Evolutionary conservation across 2,329 filamentous ascomycete species (phyloP).

Genomic region (Trichoderma lentiforme): DNA sequence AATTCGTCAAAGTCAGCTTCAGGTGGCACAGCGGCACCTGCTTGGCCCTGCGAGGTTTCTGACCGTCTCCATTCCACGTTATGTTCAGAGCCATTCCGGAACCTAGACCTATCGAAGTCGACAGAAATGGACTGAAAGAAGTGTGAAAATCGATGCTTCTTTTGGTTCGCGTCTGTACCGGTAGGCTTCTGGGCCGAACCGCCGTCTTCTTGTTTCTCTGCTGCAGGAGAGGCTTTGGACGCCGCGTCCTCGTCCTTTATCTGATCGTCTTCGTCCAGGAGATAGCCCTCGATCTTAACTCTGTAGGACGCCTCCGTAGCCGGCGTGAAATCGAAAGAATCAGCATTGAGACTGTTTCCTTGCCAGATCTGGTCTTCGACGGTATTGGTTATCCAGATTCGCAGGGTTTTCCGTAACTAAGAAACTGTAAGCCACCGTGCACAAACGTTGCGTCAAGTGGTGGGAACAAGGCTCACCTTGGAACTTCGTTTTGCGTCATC

Average conservation of each 20-base stretch:
- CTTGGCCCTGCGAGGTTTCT: conserved; percentile 48
- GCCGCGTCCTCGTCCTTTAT: conserved; percentile 25
- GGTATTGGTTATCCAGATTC: conserved; percentile 93
- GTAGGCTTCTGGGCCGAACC: conserved; percentile 34
- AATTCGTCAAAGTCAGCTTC: conserved; percentile 84
- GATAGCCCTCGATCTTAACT: conserved; percentile 85
- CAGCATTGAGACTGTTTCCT: conserved; percentile 61
- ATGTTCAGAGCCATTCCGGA: conserved; percentile 52
- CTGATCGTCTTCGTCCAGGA: conserved; percentile 68
- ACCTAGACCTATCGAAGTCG: conserved; percentile 64
- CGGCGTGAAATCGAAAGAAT: conserved; percentile 78
- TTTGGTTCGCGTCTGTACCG: conserved; percentile 34
- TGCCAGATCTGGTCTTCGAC: conserved; percentile 96
- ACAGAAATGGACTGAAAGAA: conserved; percentile 81
- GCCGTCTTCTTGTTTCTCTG: conserved; percentile 28
- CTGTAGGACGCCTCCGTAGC: conserved; percentile 76
- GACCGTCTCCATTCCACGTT: conserved; percentile 86
- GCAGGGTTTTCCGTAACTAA: conserved; percentile 75
- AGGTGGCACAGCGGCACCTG: conserved; percentile 43
- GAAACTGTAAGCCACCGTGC: conserved; percentile 12
- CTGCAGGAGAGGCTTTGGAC: conserved; percentile 38
- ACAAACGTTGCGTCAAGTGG: not conserved
- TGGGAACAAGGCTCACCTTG: not conserved
- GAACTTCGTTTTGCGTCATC: conserved; percentile 59
- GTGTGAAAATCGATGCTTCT: conserved; percentile 63